Base-by-base conservation (phyloP, 805 yeast species). In the Candida parachauliodes region DNA sequence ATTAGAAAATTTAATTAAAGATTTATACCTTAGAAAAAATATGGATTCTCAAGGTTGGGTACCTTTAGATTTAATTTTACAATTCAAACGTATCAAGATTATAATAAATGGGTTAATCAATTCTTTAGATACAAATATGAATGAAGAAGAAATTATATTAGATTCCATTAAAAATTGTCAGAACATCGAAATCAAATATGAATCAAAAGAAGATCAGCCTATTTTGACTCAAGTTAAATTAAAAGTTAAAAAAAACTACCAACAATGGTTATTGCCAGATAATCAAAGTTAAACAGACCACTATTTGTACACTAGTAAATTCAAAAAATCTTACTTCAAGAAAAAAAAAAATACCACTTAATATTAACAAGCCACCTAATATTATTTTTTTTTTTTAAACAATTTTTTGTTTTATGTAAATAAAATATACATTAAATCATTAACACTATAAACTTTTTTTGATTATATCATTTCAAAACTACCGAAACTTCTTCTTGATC, bases 1-100 rank as follows among this genome's bases (percentile, higher is more conserved):
- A 21, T 70, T 81, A 35, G 95, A 88, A 51, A 93, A 93, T 62
- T 72, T 93, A 62, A 70, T 83, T 50, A 85, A 88, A 63, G 98
- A 93, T 64, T 67, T 81, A 36, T 91, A 65, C 57, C 71, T 93
- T 62, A 79, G 96, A 61, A 75, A 78, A 47, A 85, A 84, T 52
- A 85, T 91, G 94, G 77, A 81, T 59, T 51, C 73, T 32, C 70
- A 77, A 42, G 96, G 96, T 18, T 81, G 81, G 71, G 72, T 88
- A 38, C 77, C 81, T 23, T 60, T 88, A 41, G 54, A 59, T 5
- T 70, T 77, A 40, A 71, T 88, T 46, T 78, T 87, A 42, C 66
- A 72, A 42, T 88, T 88, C 60, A 79, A 83, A 66, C 77, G 96
- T 54, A 80, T 91, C 49, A 76, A 80, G 55, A 74, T 77, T 41